These are phyloP conservation scores for Lactifluus echinatus DNA, from an alignment of 768 basidiomycete genomes.

Conservation along the genomic window DNA sequence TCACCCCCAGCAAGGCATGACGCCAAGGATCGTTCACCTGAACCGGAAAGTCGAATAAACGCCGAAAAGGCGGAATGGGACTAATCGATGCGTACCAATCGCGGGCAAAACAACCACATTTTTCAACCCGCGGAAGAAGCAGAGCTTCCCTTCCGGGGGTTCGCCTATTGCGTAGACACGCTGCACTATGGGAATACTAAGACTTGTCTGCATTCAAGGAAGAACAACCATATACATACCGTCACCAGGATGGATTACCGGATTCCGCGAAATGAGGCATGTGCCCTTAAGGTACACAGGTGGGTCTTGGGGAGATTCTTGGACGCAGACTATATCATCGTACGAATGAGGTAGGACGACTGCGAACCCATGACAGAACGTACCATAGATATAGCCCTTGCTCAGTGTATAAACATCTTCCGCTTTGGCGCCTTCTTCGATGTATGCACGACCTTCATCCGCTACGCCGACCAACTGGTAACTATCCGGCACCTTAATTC, in stretches of 20 bases:
- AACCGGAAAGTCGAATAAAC: background rate
- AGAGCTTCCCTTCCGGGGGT: conserved; percentile 19
- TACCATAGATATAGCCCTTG: conserved; percentile 2
- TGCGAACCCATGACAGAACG: background rate
- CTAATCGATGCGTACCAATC: conserved; percentile 13
- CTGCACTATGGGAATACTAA: conserved; percentile 10
- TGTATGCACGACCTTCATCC: conserved; percentile 48
- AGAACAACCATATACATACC: conserved; percentile 9
- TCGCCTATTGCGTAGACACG: conserved; percentile 25
- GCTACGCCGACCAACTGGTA: conserved; percentile 71
- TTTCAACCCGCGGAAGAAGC: conserved; percentile 6
- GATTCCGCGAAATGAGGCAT: conserved; percentile 24
- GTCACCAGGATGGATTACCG: conserved; percentile 29
- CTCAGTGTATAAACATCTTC: conserved; percentile 2
- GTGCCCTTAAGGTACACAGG: background rate
- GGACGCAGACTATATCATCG: conserved; percentile 3
- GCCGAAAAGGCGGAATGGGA: background rate
- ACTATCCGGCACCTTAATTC: conserved; percentile 60
- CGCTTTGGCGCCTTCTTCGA: background rate
- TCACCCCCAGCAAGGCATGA: conserved; percentile 66
- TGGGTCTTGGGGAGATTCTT: background rate
- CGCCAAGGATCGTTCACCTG: conserved; percentile 54
- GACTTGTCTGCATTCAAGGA: background rate
- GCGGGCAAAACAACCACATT: conserved; percentile 21
- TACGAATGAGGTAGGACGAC: background rate